Percentiles rank a stretch among this genome's conserved stretches.
Evolutionary conservation across 2,329 filamentous ascomycete genomes (phyloP).

Genomic region (Blastomyces gilchristii): DNA sequence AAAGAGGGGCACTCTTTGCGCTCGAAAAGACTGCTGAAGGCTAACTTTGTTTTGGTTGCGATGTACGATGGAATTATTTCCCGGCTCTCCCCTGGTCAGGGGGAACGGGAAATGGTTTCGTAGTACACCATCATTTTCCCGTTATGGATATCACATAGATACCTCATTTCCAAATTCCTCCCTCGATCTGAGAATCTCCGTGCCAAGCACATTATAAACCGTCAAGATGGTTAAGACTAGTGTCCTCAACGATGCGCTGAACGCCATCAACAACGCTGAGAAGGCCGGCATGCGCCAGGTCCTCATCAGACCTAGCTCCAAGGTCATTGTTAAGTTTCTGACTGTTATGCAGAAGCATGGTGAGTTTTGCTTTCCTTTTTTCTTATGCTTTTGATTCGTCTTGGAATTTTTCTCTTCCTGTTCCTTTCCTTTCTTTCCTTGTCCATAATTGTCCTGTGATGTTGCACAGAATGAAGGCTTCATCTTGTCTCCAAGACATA

Average conservation of each 20-base stretch:
- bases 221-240: slow-evolving; percentile 98
- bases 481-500: too few relatives aligned
- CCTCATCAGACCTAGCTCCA: slow-evolving; percentile 92
- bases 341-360: slow-evolving; percentile 99
- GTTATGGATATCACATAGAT: slow-evolving; percentile 36
- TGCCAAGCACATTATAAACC: slow-evolving; percentile 40
- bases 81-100: neutral
- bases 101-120: slow-evolving; percentile 10
- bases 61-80: slow-evolving; percentile 6
- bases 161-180: slow-evolving; percentile 42
- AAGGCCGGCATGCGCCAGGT: slow-evolving; percentile 99
- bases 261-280: slow-evolving; percentile 99
- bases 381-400: neutral
- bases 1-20: slow-evolving; percentile 54
- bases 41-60: slow-evolving; percentile 38
- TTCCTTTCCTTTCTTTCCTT: slow-evolving; percentile 10
- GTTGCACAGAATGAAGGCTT: neutral
- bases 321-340: slow-evolving; percentile 99
- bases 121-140: slow-evolving; percentile 4
- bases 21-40: slow-evolving; percentile 52
- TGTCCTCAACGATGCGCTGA: slow-evolving; percentile 98
- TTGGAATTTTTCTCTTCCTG: slow-evolving; percentile 8
- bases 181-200: slow-evolving; percentile 44
- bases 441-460: too few relatives aligned
- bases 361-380: slow-evolving; percentile 46